phyloP scores from a whole-genome alignment of 768 basidiomycete species.

The Tubosaeta brunneosetosa region DNA sequence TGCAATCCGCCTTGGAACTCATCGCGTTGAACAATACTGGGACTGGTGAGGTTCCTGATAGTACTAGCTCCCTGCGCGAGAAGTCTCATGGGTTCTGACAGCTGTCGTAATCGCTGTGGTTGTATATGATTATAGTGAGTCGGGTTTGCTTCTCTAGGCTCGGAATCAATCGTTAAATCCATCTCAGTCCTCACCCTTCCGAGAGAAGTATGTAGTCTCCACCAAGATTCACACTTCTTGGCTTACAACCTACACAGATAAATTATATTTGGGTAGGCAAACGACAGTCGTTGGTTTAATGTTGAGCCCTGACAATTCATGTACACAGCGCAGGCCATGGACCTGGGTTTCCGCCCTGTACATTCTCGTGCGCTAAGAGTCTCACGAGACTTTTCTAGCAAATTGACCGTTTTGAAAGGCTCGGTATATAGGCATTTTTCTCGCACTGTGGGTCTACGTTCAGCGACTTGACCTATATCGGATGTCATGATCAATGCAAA shows the following conservation, averaged over 20 bases:
- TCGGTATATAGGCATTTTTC: background rate
- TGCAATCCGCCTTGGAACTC: background rate
- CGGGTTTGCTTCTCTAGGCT: too few species aligned
- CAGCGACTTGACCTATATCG: background rate
- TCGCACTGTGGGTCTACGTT: background rate
- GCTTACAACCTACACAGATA: background rate
- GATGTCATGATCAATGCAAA: background rate
- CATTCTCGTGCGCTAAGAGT: background rate
- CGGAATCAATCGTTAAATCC: background rate
- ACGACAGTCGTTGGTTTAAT: too few species aligned
- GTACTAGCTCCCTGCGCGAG: background rate
- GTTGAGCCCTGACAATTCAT: background rate
- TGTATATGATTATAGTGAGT: background rate
- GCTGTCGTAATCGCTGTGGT: background rate
- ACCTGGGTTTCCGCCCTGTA: slow-evolving; percentile 1
- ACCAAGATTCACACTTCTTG: too few species aligned
- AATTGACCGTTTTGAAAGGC: background rate
- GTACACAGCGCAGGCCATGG: background rate
- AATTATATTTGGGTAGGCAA: slow-evolving; percentile 1
- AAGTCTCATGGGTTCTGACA: background rate
- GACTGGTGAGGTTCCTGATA: background rate
- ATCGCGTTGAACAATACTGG: background rate
- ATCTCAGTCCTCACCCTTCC: background rate
- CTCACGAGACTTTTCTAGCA: background rate
- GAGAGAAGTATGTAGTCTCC: background rate